These are phyloP conservation scores for Exophiala spinifera DNA, from an alignment of 2,329 filamentous ascomycete species.

Conservation along the genomic window DNA sequence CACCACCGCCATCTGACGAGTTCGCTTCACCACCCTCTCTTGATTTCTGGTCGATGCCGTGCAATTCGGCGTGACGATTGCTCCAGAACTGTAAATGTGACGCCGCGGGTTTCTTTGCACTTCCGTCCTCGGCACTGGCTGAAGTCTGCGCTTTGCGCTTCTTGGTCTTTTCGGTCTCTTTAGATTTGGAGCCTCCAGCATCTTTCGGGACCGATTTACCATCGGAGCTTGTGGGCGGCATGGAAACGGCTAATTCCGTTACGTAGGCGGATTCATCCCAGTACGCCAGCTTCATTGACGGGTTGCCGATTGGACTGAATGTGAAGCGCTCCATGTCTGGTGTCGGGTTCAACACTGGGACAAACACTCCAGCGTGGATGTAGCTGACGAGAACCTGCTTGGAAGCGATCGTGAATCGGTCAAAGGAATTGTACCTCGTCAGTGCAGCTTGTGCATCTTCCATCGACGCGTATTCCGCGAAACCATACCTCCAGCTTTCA, in stretches of 20 bases:
- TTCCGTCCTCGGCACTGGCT: conserved; percentile 35
- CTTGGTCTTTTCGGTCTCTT: conserved; percentile 34
- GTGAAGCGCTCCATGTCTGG: conserved; percentile 61
- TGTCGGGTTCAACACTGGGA: conserved; percentile 64
- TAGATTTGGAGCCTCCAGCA: conserved; percentile 31
- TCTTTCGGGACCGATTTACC: conserved; percentile 12
- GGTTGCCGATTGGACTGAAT: conserved; percentile 68
- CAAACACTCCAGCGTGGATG: conserved; percentile 81
- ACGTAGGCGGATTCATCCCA: conserved; percentile 73
- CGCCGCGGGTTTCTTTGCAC: conserved; percentile 53
- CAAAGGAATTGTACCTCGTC: conserved; percentile 66
- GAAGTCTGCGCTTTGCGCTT: conserved; percentile 38
- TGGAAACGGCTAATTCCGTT: conserved; percentile 60
- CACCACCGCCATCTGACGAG: conserved; percentile 32
- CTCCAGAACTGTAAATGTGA: conserved; percentile 70
- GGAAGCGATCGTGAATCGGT: conserved; percentile 74
- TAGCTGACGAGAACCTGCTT: conserved; percentile 68
- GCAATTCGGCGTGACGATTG: conserved; percentile 66
- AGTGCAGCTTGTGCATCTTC: conserved; percentile 74
- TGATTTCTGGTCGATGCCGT: conserved; percentile 46
- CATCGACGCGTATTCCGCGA: conserved; percentile 75
- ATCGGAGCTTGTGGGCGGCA: conserved; percentile 31
- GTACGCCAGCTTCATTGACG: conserved; percentile 66
- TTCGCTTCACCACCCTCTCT: conserved; percentile 31
- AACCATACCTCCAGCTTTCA: conserved; percentile 76